Conservation (phyloP, 306 rosid species). For the Sophora flavescens region DNA sequence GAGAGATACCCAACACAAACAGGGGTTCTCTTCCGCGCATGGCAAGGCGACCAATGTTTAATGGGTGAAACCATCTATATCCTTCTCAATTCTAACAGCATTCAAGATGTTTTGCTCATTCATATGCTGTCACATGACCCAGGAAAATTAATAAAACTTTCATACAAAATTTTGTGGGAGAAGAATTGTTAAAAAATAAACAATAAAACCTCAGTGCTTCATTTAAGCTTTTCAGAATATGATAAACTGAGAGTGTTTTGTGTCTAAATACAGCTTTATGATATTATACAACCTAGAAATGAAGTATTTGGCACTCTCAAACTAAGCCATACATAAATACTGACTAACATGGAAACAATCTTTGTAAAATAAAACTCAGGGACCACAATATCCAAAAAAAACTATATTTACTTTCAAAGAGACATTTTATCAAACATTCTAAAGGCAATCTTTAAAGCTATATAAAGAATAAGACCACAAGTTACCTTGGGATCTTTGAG, state of each 20-base stretch:
- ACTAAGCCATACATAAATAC: conserved; percentile 17
- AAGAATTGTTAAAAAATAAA: background rate
- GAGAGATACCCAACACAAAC: too few relatives aligned
- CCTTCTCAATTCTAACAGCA: conserved; percentile 76
- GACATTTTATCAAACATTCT: too few relatives aligned
- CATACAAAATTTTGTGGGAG: background rate
- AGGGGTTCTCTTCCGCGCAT: conserved; percentile 80
- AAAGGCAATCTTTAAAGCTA: too few relatives aligned
- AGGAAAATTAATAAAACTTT: conserved; percentile 11
- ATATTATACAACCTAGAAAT: background rate
- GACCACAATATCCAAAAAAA: too few relatives aligned
- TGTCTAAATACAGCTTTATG: background rate
- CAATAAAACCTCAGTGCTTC: background rate
- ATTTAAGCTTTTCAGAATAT: background rate
- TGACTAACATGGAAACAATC: too few relatives aligned
- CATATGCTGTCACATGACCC: conserved; percentile 63
- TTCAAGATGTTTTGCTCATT: conserved; percentile 66
- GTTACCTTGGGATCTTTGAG: too few relatives aligned
- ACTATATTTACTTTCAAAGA: too few relatives aligned
- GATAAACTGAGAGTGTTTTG: background rate
- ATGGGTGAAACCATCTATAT: conserved; percentile 81
- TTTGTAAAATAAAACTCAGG: too few relatives aligned
- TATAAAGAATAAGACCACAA: too few relatives aligned
- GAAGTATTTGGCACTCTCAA: background rate
- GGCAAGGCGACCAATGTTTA: conserved; percentile 80